These are phyloP conservation scores for Curvularia lunata DNA, from an alignment of 2,329 filamentous ascomycete genomes.

Conservation along the genomic window DNA sequence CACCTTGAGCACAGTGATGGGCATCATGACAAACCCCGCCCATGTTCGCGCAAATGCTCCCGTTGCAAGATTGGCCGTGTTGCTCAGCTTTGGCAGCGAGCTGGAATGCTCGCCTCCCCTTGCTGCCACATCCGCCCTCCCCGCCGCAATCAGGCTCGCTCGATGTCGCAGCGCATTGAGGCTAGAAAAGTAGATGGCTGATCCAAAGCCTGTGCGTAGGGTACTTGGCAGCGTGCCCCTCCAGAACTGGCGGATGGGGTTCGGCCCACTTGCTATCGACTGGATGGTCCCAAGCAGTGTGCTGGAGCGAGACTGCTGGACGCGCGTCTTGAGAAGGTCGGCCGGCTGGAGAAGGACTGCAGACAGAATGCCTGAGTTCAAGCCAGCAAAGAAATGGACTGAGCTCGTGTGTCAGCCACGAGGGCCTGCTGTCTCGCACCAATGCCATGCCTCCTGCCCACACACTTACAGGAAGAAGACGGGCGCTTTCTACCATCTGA, in stretches of 20 bases:
- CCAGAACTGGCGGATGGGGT: conserved; percentile 80
- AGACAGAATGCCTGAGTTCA: conserved; percentile 84
- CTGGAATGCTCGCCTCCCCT: conserved; percentile 60
- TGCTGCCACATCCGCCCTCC: conserved; percentile 19
- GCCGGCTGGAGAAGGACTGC: conserved; percentile 92
- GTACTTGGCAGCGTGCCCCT: conserved; percentile 90
- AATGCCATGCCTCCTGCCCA: background rate
- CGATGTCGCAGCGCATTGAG: conserved; percentile 82
- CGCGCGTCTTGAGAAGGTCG: conserved; percentile 93
- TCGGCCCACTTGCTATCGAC: conserved; percentile 69
- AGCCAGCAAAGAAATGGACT: conserved; percentile 85
- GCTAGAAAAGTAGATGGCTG: conserved; percentile 90
- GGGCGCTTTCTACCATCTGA: conserved; percentile 59
- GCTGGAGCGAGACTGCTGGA: conserved; percentile 81
- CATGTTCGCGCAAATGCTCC: conserved; percentile 84
- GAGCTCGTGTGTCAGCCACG: background rate
- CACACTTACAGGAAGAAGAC: conserved; percentile 57
- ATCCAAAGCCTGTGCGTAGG: conserved; percentile 91
- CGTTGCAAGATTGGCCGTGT: conserved; percentile 82
- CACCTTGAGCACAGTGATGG: conserved; percentile 94
- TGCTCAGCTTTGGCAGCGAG: conserved; percentile 79
- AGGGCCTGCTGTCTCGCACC: background rate
- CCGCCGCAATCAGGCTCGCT: conserved; percentile 51
- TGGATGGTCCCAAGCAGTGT: conserved; percentile 72
- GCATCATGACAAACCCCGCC: conserved; percentile 92